phyloP scores from a whole-genome alignment of 2,329 filamentous ascomycete genomes.

The Fusarium domesticum region DNA sequence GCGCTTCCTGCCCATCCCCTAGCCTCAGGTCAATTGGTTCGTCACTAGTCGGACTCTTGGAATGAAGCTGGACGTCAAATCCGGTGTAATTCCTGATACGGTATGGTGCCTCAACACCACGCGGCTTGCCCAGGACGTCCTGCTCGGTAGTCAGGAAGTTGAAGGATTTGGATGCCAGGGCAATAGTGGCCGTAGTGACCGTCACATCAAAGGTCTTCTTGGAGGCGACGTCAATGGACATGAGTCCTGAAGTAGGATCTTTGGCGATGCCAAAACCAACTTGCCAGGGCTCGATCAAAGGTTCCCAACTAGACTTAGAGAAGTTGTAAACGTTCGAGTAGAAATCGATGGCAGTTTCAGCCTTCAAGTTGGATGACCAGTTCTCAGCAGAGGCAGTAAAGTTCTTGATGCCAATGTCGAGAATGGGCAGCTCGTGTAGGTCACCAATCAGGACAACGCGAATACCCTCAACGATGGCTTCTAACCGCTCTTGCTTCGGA shows the following conservation, averaged over 20 bases:
- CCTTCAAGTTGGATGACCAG: constrained; percentile 85
- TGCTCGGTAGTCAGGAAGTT: constrained; percentile 81
- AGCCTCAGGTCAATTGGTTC: constrained; percentile 73
- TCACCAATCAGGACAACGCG: constrained; percentile 94
- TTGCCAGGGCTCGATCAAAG: constrained; percentile 92
- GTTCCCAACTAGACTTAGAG: constrained; percentile 97
- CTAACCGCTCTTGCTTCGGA: constrained; percentile 67
- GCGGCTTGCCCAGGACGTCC: constrained; percentile 88
- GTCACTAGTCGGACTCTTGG: constrained; percentile 63
- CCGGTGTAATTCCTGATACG: constrained; percentile 93
- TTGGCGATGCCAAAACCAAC: constrained; percentile 86
- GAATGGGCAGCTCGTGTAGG: constrained; percentile 87
- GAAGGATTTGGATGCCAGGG: constrained; percentile 86
- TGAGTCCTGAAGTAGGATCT: constrained; percentile 68
- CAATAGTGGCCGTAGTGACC: constrained; percentile 89
- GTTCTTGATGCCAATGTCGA: constrained; percentile 89
- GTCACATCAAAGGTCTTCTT: constrained; percentile 90
- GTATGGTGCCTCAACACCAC: constrained; percentile 88
- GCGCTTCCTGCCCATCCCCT: constrained; percentile 82
- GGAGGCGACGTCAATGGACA: constrained; percentile 83
- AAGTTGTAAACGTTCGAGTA: constrained; percentile 99
- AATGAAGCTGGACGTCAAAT: constrained; percentile 82
- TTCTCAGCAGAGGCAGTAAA: constrained; percentile 83
- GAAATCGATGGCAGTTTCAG: constrained; percentile 85
- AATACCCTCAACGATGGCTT: constrained; percentile 81